Evolutionary conservation across 768 basidiomycete genomes (phyloP).

Genomic region (button mushroom (Agaricus bisporus)): DNA sequence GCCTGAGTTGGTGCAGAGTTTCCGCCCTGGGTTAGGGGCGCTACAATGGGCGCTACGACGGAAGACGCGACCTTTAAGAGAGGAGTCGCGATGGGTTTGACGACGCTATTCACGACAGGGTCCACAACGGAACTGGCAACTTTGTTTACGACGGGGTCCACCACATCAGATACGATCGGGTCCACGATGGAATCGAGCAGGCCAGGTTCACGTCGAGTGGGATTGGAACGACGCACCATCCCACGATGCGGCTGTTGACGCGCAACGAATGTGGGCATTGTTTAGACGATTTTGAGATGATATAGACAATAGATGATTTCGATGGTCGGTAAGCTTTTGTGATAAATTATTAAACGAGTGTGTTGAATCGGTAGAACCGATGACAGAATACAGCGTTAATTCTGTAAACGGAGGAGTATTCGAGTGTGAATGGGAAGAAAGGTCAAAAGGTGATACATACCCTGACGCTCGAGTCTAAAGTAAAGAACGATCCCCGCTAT

Average conservation of each 20-base stretch:
- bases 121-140: too few relatives aligned
- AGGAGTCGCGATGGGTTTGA: conserved; percentile 27
- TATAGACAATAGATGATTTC: too few relatives aligned
- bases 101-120: neutral
- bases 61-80: conserved; percentile 30
- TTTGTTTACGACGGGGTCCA: too few relatives aligned
- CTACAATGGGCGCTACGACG: conserved; percentile 29
- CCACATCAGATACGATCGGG: too few relatives aligned
- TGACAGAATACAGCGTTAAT: neutral
- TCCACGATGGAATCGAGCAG: too few relatives aligned
- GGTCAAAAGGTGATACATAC: neutral
- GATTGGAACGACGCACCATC: neutral
- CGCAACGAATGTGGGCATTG: conserved; percentile 3
- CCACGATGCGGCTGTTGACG: conserved; percentile 1
- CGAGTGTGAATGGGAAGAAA: neutral
- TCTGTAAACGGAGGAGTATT: neutral
- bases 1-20: neutral
- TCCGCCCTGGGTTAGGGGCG: conserved; percentile 23
- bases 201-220: conserved; percentile 17
- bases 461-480: neutral
- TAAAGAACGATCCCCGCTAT: neutral
- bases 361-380: neutral
- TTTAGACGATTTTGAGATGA: neutral
- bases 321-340: neutral
- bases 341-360: conserved; percentile 8